These are phyloP conservation scores for Hygrophila difformis DNA, from an alignment of 257 asterid genomes.

Conservation along the genomic window DNA sequence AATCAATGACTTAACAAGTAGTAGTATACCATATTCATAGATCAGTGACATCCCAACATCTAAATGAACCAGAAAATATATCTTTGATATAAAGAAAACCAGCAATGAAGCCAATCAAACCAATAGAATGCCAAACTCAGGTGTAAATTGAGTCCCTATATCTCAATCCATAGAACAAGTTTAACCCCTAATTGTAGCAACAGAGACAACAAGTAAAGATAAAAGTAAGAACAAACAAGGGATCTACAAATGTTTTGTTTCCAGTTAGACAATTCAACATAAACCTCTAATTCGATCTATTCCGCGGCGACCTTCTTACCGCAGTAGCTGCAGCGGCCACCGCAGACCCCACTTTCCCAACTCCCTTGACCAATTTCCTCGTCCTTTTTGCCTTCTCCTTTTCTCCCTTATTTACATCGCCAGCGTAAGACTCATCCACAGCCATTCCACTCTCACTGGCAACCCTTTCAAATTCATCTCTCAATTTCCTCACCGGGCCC, in stretches of 20 bases:
- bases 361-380: slow-evolving; percentile 25
- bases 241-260: not conserved
- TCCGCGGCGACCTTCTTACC: slow-evolving; percentile 56
- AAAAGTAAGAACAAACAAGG: no score
- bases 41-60: no score
- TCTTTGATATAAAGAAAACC: no score
- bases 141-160: no score
- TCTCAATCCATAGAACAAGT: no score
- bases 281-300: slow-evolving; percentile 14
- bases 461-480: slow-evolving; percentile 74
- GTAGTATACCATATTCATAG: no score
- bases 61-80: no score
- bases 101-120: no score
- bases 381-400: slow-evolving; percentile 12
- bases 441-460: slow-evolving; percentile 40
- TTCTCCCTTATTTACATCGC: slow-evolving; percentile 20
- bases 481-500: slow-evolving; percentile 57
- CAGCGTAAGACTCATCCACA: not conserved
- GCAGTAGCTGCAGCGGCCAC: slow-evolving; percentile 18
- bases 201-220: no score
- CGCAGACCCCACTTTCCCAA: slow-evolving; percentile 17
- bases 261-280: slow-evolving; percentile 20
- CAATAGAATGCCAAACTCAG: no score
- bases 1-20: no score
- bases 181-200: no score